Conservation (phyloP, 1,284 basidiomycete species). For the Peniophora sp. region DNA sequence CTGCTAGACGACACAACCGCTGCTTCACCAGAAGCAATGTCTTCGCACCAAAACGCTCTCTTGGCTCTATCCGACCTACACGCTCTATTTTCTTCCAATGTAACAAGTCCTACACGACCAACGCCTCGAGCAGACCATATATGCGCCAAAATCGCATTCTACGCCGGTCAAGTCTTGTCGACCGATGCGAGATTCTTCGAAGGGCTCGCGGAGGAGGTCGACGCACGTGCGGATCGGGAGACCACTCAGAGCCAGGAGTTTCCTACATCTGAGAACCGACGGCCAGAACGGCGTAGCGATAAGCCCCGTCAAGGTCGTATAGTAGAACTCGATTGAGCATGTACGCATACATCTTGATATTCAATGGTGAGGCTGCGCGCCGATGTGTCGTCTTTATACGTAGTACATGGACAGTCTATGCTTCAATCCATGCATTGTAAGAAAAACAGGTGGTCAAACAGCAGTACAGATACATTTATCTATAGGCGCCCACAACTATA, state of each 20-base stretch:
- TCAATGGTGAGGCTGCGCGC: no score
- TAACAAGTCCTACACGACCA: slow-evolving; percentile 1
- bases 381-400: no score
- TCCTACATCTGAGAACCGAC: no score
- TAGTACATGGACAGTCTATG: no score
- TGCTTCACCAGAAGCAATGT: slow-evolving; percentile 15
- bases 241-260: neutral
- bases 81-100: slow-evolving; percentile 23
- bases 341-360: no score
- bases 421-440: no score
- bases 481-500: no score
- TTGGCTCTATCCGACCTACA: slow-evolving; percentile 48
- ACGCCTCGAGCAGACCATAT: slow-evolving; percentile 30
- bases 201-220: slow-evolving; percentile 34
- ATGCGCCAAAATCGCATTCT: slow-evolving; percentile 49
- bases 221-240: slow-evolving; percentile 15
- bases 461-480: no score
- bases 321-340: no score
- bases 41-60: slow-evolving; percentile 32
- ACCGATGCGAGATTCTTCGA: slow-evolving; percentile 30
- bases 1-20: slow-evolving; percentile 15
- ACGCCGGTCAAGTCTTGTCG: slow-evolving; percentile 41
- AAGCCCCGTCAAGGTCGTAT: no score
- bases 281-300: no score
- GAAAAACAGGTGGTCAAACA: no score